Evolutionary conservation across 129 eudicot genomes (phyloP), one percentile per base, ranked within the genome.

Genomic region (Flaveria sonorensis): DNA sequence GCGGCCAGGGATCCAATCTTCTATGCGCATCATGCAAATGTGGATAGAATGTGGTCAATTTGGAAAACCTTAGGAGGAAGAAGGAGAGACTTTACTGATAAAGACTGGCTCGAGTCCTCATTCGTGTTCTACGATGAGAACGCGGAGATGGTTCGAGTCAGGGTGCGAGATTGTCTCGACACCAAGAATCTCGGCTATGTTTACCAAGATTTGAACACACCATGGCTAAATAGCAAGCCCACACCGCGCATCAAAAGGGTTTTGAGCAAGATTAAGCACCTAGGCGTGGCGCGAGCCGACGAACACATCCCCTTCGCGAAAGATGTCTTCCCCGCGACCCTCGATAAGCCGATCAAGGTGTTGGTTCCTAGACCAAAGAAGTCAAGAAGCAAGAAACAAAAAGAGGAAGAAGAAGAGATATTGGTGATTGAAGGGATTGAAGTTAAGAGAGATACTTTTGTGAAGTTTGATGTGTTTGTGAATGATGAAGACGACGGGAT

Each of bases 81-180:
- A 50, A 57, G 82, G 42, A 67, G 53, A 8, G 86, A 80, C 40
- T 76, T 82, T 66, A 74, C 87, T 0, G 87, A 83, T 61, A 81
- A 73, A 23, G 89, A 85, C 19, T 88, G 78, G 85, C 83, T 88
- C 4, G 82, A 88, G 52, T 64, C 89, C 0, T 55, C 82, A 0
- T 85, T 88, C 53, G 39, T 85, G 79, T 88, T 88, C 81, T 88
- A 88, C 47, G 71, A 88, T 32, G 92, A 88, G 72, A 88, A 88
- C 19, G 80, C 82, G 0, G 84, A 83, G 62, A 75, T 85, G 55
- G 87, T 88, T 15, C 81, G 86, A 9, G 87, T 88, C 20, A 79
- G 55, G 59, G 89, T 85, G 12, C 52, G 80, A 21, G 92, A 88
- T 75, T 77, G 87, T 47, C 42, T 88, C 6, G 89, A 88, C 60